A percentile compares a stretch with the other conserved stretches of the same genome.
phyloP scores from a whole-genome alignment of 192 early-diverging fungal species.

The Phlyctochytrium arcticum region DNA sequence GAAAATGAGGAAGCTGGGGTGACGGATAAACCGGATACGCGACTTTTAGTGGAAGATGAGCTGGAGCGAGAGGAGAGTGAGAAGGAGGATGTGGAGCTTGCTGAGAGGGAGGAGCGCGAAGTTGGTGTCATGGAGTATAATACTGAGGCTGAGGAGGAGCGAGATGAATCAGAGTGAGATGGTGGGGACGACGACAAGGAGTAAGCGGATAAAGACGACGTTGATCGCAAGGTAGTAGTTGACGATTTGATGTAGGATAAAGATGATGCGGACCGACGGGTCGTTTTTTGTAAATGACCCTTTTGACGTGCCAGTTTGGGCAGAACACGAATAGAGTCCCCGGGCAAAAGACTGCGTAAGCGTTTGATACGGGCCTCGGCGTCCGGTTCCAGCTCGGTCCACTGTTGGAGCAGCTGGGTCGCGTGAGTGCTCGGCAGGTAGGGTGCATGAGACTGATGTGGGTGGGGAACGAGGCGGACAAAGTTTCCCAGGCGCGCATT shows the following conservation, averaged over 20 bases:
- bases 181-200: not conserved
- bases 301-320: not conserved
- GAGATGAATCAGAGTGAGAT: not conserved
- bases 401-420: slow-evolving; percentile 37
- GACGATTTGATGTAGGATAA: not conserved
- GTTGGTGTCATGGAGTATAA: not conserved
- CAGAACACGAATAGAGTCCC: not conserved
- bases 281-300: not conserved
- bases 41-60: too few species aligned
- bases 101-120: too few species aligned
- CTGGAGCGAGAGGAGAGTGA: too few species aligned
- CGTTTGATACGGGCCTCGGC: not conserved
- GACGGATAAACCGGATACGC: too few species aligned
- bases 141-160: not conserved
- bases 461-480: slow-evolving; percentile 36
- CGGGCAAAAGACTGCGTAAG: not conserved
- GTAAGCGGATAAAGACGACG: not conserved
- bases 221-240: not conserved
- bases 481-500: slow-evolving; percentile 32
- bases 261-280: not conserved
- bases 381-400: slow-evolving; percentile 19
- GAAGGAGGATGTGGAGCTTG: too few species aligned
- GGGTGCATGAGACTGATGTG: slow-evolving; percentile 11
- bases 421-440: slow-evolving; percentile 19
- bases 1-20: too few species aligned